Base-by-base conservation (phyloP, 257 asterid genomes). In the Primulina huaijiensis region DNA sequence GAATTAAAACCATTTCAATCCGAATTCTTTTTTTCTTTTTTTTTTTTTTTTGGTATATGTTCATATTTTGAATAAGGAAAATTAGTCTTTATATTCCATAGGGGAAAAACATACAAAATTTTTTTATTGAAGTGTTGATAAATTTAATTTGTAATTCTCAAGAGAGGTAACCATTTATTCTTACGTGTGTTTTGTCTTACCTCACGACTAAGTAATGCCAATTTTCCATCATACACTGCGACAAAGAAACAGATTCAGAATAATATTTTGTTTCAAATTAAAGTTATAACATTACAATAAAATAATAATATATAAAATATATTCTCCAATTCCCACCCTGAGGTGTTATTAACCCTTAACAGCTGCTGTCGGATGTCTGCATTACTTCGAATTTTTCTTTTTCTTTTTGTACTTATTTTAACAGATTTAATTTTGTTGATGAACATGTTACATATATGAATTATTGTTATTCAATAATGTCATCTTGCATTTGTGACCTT, bases 311-410 rank as follows among this genome's bases (percentile, higher is more conserved):
- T 38, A 3, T 79, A 87, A 83, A 89, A 88, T 86, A 64, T 86
- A 76, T 80, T 63, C 82, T 57, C 77, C 80, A 34, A 25, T 63
- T 83, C 76, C 64, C 86, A 81, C 62, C 56, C 83, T 77, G 71
- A 57, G 69, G 75, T 85, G 84, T 76, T 43, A 6, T 43, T 3
- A 43, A 43, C 53, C 4, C 17, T 43, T 67, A 75, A 82, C 85
- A 77, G 76, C 83, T 68, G 43, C 73, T 79, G 82, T 77, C 82
- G 62, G 75, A 78, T 89, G 83, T 83, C 90, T 81, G 84, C 78
- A 50, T 40, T 80, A 78, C 20, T 74, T 60, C 40, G 8, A 12
- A 60, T 57, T 56, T 64, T 57, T 68, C 27, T 50, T 66, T 65
- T 43, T 5, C 68, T n/a, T 35, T 66, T 65, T 34, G 2, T 70